Base-by-base conservation (phyloP, 441 rosid genomes). In the Jatropha multifida region DNA sequence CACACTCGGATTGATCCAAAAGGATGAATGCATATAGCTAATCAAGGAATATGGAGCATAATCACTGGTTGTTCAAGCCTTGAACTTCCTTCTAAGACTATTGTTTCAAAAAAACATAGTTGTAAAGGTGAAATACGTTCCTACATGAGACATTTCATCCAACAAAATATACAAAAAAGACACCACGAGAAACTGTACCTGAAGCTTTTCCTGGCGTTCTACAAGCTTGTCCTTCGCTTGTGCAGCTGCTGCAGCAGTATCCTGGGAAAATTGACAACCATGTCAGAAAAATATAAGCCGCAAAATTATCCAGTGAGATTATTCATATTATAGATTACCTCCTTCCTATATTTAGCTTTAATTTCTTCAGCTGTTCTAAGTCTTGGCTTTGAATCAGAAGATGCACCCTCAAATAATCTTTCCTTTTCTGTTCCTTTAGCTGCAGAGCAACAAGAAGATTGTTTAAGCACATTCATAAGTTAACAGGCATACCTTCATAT, bases 301-400 rank as follows among this genome's bases (percentile, higher is more conserved):
- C 40, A 49, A 49, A 76, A 51, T 10, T 38, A 41, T 52, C 18
- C 27, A 68, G 61, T 60, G 46, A 10, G 7, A 42, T 37, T 40
- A 40, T 74, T 66, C 18, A 38, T 44, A 61, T 69, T 62, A 18
- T 38, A 71, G 46, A 52, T 84, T 86, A 93, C 97, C 89, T 83
- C 94, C 75, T 87, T 91, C 82, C 88, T 81, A 84, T 95, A 95
- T 83, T 95, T 90, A 38, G 97, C 93, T 76, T 86, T 88, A 58
- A 95, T 92, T 86, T 95, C 98, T 75, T 92, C 94, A n/a, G 88
- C 85, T 68, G 99, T 87, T 86, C 96, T 88, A 15, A 77, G 72
- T 85, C 73, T 84, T 41, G 99, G 99, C 48, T 82, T 87, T 72
- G 90, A 68, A 80, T 86, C 85, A 41, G 83, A 61, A 76, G 83